phyloP scores from a whole-genome alignment of 2,329 filamentous ascomycete species.

The Microdochium paspali region DNA sequence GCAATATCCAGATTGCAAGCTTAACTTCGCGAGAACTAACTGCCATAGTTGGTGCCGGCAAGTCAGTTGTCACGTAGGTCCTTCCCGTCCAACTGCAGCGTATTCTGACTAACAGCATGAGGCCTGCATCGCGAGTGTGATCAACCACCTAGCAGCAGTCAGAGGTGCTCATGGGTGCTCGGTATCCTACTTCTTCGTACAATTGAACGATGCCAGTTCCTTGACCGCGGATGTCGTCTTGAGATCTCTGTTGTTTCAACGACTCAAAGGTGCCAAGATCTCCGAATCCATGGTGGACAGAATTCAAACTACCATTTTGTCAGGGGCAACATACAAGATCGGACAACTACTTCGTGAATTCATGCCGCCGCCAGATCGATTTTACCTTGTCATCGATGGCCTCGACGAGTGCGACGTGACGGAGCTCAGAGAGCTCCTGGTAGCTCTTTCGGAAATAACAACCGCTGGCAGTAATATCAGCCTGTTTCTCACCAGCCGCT shows the following conservation, averaged over 20 bases:
- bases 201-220: constrained; percentile 10
- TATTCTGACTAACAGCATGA: too few species aligned
- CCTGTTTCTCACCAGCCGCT: constrained; percentile 3
- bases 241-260: constrained; percentile 12
- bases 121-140: constrained; percentile 8
- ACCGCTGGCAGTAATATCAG: constrained; percentile 4
- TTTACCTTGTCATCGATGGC: constrained; percentile 17
- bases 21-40: neutral
- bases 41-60: constrained; percentile 16
- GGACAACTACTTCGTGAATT: constrained; percentile 1
- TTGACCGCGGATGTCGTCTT: constrained; percentile 10
- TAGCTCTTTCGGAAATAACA: constrained; percentile 8
- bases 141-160: constrained; percentile 9
- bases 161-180: constrained; percentile 1
- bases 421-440: constrained; percentile 7
- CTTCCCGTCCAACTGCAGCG: too few species aligned
- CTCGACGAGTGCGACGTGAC: constrained; percentile 16
- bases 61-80: constrained; percentile 10
- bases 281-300: constrained; percentile 2
- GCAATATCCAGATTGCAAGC: too few species aligned
- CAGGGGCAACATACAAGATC: neutral
- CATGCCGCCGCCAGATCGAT: constrained; percentile 1
- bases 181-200: constrained; percentile 15
- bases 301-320: neutral
- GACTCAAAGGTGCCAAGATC: constrained; percentile 4